Evolutionary conservation across 2,329 filamentous ascomycete genomes (phyloP).

Genomic region (Trichoderma koningii): DNA sequence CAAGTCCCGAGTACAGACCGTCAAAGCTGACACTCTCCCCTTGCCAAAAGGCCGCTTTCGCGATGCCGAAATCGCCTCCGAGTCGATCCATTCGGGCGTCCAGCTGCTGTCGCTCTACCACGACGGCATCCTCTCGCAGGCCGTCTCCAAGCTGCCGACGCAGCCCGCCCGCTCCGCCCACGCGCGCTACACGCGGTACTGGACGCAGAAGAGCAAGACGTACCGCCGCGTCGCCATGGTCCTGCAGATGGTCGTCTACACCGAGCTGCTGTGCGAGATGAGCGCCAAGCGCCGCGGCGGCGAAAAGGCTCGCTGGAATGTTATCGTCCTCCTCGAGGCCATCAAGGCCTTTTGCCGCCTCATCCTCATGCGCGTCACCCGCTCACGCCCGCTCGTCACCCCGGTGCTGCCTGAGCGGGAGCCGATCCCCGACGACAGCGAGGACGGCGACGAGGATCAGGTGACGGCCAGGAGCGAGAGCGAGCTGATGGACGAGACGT

Average conservation of each 20-base stretch:
- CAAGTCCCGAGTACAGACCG: too few relatives aligned
- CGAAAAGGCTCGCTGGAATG: conserved; percentile 78
- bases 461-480: conserved; percentile 45
- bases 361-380: conserved; percentile 77
- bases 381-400: conserved; percentile 77
- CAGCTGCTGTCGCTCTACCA: conserved; percentile 92
- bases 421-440: conserved; percentile 62
- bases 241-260: conserved; percentile 90
- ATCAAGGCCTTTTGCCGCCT: conserved; percentile 85
- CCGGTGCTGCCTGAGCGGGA: conserved; percentile 87
- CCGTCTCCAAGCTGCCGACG: conserved; percentile 60
- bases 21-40: not conserved
- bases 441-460: conserved; percentile 52
- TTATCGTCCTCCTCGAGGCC: conserved; percentile 80
- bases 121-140: conserved; percentile 75
- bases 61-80: conserved; percentile 92
- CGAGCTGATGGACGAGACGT: conserved; percentile 48
- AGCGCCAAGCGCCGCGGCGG: conserved; percentile 82
- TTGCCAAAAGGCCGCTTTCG: conserved; percentile 68
- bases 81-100: conserved; percentile 85
- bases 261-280: conserved; percentile 97
- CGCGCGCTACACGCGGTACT: conserved; percentile 67
- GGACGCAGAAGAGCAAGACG: conserved; percentile 62
- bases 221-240: conserved; percentile 82
- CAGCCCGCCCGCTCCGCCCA: conserved; percentile 58